phyloP scores from a whole-genome alignment of 495 filamentous ascomycete genomes.

The Staphylotrichum longicolle region DNA sequence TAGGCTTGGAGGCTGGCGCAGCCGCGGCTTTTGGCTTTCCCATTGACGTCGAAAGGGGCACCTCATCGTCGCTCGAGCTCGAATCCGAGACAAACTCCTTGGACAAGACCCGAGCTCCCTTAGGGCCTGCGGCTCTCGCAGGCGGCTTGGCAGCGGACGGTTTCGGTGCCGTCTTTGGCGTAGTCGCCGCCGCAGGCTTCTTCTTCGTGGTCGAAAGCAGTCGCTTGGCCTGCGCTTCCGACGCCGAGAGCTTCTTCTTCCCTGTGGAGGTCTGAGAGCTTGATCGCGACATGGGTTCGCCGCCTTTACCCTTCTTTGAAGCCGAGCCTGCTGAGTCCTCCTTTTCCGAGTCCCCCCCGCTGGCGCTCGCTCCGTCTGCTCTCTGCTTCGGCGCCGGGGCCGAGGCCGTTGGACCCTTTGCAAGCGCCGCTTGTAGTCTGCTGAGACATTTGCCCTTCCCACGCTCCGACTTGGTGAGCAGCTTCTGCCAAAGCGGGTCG shows the following conservation, averaged over 20 bases:
- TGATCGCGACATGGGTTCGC: slow-evolving; percentile 54
- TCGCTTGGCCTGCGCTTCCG: slow-evolving; percentile 62
- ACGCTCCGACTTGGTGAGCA: slow-evolving; percentile 71
- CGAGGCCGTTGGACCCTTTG: slow-evolving; percentile 56
- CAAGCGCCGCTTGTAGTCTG: slow-evolving; percentile 62
- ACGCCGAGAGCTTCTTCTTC: slow-evolving; percentile 61
- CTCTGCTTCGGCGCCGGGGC: slow-evolving; percentile 59
- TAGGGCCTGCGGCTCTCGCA: slow-evolving; percentile 27
- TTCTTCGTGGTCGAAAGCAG: slow-evolving; percentile 59
- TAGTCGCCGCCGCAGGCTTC: slow-evolving; percentile 33
- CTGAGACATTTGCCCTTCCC: slow-evolving; percentile 80
- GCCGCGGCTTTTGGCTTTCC: slow-evolving; percentile 37
- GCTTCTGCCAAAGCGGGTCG: slow-evolving; percentile 75
- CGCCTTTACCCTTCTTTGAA: slow-evolving; percentile 42
- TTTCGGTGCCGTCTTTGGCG: slow-evolving; percentile 37
- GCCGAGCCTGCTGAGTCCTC: slow-evolving; percentile 27
- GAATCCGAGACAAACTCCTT: slow-evolving; percentile 75
- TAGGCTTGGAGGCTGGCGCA: slow-evolving; percentile 31
- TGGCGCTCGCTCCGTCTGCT: slow-evolving; percentile 53
- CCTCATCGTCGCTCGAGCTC: slow-evolving; percentile 62
- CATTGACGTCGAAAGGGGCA: slow-evolving; percentile 37
- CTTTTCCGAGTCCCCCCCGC: slow-evolving; percentile 56
- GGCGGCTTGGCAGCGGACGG: slow-evolving; percentile 31
- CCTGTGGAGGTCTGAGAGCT: slow-evolving; percentile 51
- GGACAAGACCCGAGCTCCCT: slow-evolving; percentile 43